Evolutionary conservation across 2,329 filamentous ascomycete genomes (phyloP).

Genomic region (Xylaria sp.): DNA sequence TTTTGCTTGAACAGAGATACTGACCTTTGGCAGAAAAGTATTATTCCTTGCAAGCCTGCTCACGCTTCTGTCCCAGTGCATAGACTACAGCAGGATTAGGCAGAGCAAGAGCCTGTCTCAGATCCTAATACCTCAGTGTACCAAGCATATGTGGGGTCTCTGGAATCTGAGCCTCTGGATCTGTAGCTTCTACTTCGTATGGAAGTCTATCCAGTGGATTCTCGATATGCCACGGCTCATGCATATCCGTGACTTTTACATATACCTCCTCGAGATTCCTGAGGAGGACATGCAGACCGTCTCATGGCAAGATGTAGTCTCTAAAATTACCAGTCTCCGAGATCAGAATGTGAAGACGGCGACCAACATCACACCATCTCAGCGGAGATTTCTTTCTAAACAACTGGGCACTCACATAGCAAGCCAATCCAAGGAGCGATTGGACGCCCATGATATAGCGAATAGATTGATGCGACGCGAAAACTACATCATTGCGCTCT

Average conservation of each 20-base stretch:
- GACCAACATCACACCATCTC: slow-evolving; percentile 61
- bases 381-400: slow-evolving; percentile 58
- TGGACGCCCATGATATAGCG: slow-evolving; percentile 96
- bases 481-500: slow-evolving; percentile 95
- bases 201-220: slow-evolving; percentile 78
- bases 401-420: slow-evolving; percentile 74
- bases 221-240: slow-evolving; percentile 77
- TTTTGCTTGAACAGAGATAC: slow-evolving; percentile 24
- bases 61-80: slow-evolving; percentile 85
- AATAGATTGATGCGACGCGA: slow-evolving; percentile 96
- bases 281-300: slow-evolving; percentile 90
- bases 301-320: slow-evolving; percentile 92
- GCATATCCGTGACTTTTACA: slow-evolving; percentile 86
- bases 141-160: slow-evolving; percentile 75
- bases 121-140: slow-evolving; percentile 77
- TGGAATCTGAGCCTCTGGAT: slow-evolving; percentile 86
- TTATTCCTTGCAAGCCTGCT: slow-evolving; percentile 84
- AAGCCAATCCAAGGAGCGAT: slow-evolving; percentile 89
- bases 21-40: slow-evolving; percentile 68
- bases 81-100: slow-evolving; percentile 81
- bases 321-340: slow-evolving; percentile 82
- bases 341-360: slow-evolving; percentile 88
- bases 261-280: slow-evolving; percentile 82
- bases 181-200: slow-evolving; percentile 86
- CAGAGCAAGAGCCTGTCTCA: slow-evolving; percentile 67